A percentile compares a stretch with the other conserved stretches of the same genome.
Evolutionary conservation across 257 asterid genomes (phyloP).

Genomic region (Solanum piurae): DNA sequence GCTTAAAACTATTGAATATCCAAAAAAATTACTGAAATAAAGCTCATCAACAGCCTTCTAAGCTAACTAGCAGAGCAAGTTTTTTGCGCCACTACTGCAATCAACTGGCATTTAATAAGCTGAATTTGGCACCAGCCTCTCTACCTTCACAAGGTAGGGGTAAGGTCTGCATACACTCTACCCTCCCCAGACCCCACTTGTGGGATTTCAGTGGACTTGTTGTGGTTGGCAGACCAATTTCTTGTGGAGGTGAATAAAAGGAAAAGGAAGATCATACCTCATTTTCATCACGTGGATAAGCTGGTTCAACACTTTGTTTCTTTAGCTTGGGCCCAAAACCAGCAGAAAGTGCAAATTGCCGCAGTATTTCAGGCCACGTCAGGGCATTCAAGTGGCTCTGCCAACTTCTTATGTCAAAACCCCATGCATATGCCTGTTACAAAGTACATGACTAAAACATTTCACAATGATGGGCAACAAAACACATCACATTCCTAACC

Average conservation of each 20-base stretch:
- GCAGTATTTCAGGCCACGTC: conserved; percentile 92
- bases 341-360: conserved; percentile 88
- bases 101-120: background rate
- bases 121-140: background rate
- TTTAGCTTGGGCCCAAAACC: conserved; percentile 84
- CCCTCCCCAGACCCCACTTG: background rate
- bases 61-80: background rate
- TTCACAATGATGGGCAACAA: background rate
- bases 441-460: conserved; percentile 10
- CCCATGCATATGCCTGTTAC: conserved; percentile 87
- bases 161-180: background rate
- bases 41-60: background rate
- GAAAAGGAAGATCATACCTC: conserved; percentile 41
- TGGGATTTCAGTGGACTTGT: background rate
- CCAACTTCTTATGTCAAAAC: conserved; percentile 84
- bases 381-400: conserved; percentile 55
- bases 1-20: background rate
- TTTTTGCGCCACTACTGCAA: background rate
- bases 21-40: background rate
- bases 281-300: conserved; percentile 31
- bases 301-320: conserved; percentile 26
- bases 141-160: background rate
- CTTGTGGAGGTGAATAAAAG: background rate
- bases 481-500: conserved; percentile 1
- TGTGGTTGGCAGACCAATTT: background rate